Conservation (phyloP, 2,329 filamentous ascomycete genomes). For the Aureobasidium musti region DNA sequence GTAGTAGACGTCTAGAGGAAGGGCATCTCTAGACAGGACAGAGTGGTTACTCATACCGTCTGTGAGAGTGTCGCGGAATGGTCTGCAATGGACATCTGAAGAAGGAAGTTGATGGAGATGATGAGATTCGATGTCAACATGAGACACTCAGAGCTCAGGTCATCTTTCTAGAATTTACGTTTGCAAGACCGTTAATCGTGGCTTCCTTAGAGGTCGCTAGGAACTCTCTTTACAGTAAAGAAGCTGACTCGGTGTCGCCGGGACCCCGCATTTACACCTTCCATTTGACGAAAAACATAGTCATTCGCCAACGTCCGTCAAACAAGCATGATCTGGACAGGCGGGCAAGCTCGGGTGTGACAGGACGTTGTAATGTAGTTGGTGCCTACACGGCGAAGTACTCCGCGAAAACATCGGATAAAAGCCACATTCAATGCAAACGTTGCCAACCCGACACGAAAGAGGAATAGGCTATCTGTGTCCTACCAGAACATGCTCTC, state of each 20-base stretch:
- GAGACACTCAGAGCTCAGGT: constrained; percentile 4
- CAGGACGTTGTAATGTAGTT: neutral
- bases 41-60: constrained; percentile 4
- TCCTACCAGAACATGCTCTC: neutral
- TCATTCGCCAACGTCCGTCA: neutral
- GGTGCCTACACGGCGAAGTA: constrained; percentile 1
- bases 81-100: neutral
- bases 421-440: constrained; percentile 25
- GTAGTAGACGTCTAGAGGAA: constrained; percentile 22
- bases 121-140: neutral
- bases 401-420: constrained; percentile 5
- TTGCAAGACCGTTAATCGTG: constrained; percentile 2
- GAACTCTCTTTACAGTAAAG: neutral
- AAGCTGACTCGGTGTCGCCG: neutral
- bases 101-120: neutral
- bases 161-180: neutral
- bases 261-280: neutral
- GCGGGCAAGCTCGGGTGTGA: neutral
- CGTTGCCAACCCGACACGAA: neutral
- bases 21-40: neutral
- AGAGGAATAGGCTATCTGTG: neutral
- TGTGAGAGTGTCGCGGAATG: neutral
- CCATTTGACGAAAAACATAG: neutral
- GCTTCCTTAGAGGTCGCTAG: neutral
- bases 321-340: constrained; percentile 1